Evolutionary conservation across 2,329 filamentous ascomycete species (phyloP), one percentile per base, ranked within the genome.

Genomic region (Paraconiothyrium brasiliense): DNA sequence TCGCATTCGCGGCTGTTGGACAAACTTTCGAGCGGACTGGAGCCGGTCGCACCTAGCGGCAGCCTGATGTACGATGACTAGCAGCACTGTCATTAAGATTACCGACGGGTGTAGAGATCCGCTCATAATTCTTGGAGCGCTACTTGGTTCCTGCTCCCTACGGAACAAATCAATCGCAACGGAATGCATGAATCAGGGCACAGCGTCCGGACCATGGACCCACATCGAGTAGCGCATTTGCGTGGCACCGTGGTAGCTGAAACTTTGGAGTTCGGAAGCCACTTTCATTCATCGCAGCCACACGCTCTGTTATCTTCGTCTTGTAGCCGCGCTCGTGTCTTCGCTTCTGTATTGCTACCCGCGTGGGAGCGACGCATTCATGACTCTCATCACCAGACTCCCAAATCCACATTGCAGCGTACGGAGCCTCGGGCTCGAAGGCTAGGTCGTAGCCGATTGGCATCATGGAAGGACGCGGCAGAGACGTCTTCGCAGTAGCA

Each of bases 401-500:
- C 1, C 35, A 37, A 37, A 37, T 39, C 13, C 39, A 34, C 14
- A 24, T 11, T 7, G 37, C 47, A 24, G 8, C 11, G 2, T 1
- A 35, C 35, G 22, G 22, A 13, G 35, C 34, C 8, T 16, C 8
- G 13, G 47, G 47, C 14, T 30, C 47, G 43, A 8, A 35, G 20
- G 32, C 22, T 14, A 22, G 5, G 46, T 13, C 11, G 49, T 43
- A 32, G 46, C 10, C 24, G 57, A 44, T 54, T 3, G 32, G 1
- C 7, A 49, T 9, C 16, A 71, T 69, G 70, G 64, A 71, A 9
- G 64, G 67, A 44, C 65, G 70, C 46, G 64, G 65, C 32, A 34
- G 61, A 37, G 68, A 73, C 54, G 67, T 75, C 4, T 59, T 76
- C 41, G 67, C 66, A 10, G 68, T 78, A 8, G 76, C 75, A 37